These are phyloP conservation scores for Septoria linicola DNA, from an alignment of 2,329 filamentous ascomycete genomes.

Conservation along the genomic window DNA sequence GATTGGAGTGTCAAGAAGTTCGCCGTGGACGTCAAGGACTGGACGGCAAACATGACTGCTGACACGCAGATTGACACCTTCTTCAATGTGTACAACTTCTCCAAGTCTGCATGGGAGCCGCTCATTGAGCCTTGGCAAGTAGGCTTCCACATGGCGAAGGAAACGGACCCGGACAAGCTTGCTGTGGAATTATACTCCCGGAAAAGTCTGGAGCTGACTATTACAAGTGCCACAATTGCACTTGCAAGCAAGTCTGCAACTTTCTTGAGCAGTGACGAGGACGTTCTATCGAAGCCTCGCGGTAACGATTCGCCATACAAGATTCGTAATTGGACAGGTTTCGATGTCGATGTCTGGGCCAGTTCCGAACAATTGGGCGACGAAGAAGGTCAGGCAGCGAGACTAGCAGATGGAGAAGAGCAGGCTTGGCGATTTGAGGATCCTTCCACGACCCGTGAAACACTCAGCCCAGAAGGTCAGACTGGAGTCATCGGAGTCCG, in stretches of 20 bases:
- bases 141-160: conserved; percentile 82
- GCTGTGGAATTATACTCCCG: conserved; percentile 84
- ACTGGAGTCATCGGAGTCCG: conserved; percentile 77
- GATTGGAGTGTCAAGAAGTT: conserved; percentile 94
- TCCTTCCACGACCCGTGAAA: conserved; percentile 94
- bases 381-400: conserved; percentile 68
- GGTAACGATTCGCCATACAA: conserved; percentile 89
- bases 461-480: conserved; percentile 77
- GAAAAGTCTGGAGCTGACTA: conserved; percentile 84
- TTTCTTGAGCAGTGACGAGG: conserved; percentile 83
- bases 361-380: conserved; percentile 61
- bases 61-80: conserved; percentile 92
- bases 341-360: conserved; percentile 80
- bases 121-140: conserved; percentile 94
- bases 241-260: conserved; percentile 88
- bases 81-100: conserved; percentile 97
- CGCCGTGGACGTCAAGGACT: conserved; percentile 79
- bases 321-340: conserved; percentile 93
- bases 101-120: conserved; percentile 97
- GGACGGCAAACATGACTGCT: conserved; percentile 82
- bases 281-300: conserved; percentile 89
- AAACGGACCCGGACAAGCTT: conserved; percentile 70
- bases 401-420: conserved; percentile 84
- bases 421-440: conserved; percentile 96
- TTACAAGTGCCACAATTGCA: conserved; percentile 92